These are phyloP conservation scores for Rhodotorula sp. DNA, from an alignment of 1,284 basidiomycete genomes.

Conservation along the genomic window DNA sequence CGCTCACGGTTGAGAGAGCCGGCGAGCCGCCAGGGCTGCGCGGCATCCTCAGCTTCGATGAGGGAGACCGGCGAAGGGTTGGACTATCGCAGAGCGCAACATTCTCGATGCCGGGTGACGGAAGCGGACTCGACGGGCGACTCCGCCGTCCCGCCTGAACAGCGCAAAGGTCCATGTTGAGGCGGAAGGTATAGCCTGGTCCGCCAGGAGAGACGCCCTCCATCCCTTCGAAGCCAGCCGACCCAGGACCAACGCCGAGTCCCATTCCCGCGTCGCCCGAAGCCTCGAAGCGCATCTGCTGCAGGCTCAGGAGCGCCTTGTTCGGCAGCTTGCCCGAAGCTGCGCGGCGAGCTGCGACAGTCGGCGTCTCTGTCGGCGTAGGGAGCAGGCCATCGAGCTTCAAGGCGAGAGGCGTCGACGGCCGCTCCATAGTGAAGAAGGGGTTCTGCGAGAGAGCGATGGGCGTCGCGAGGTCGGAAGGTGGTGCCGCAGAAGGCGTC, in stretches of 20 bases:
- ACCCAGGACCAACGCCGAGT: conserved; percentile 35
- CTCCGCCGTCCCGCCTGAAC: neutral
- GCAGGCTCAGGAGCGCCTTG: conserved; percentile 31
- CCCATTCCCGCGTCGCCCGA: conserved; percentile 26
- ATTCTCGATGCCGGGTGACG: conserved; percentile 1
- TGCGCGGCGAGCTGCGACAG: conserved; percentile 33
- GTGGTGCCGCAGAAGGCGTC: neutral
- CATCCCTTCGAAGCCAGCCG: conserved; percentile 24
- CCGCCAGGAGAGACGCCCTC: conserved; percentile 21
- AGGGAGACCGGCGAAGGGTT: neutral
- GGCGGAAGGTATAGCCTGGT: conserved; percentile 16
- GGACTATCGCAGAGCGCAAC: neutral
- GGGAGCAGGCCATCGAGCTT: conserved; percentile 2
- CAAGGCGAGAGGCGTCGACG: conserved; percentile 1
- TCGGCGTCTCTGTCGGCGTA: neutral
- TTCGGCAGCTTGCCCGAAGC: conserved; percentile 31
- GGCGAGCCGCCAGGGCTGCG: neutral
- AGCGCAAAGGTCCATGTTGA: conserved; percentile 8
- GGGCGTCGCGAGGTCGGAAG: neutral
- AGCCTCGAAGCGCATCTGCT: conserved; percentile 37
- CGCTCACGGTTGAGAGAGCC: neutral
- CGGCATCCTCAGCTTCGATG: conserved; percentile 6
- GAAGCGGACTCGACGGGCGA: neutral
- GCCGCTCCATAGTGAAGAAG: conserved; percentile 9
- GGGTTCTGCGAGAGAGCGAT: neutral